Evolutionary conservation across 2,329 filamentous ascomycete species (phyloP).

Genomic region (Pseudocercospora cruenta): DNA sequence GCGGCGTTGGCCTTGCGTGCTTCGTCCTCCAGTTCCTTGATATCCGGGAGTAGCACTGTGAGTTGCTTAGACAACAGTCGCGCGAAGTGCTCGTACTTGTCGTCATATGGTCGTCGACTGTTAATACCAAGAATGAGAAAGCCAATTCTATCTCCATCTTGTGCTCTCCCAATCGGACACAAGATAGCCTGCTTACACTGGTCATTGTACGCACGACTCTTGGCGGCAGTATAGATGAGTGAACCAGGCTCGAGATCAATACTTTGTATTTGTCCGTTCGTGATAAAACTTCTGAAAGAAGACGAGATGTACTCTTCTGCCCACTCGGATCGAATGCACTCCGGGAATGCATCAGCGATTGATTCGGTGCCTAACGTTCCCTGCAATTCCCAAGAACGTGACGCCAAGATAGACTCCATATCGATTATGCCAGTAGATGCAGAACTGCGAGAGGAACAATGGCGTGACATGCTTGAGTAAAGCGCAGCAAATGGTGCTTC

Average conservation of each 20-base stretch:
- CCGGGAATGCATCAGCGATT: conserved; percentile 5
- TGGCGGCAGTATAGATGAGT: conserved; percentile 9
- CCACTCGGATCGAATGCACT: conserved; percentile 17
- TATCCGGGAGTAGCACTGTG: conserved; percentile 32
- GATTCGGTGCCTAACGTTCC: conserved; percentile 9
- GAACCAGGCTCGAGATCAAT: conserved; percentile 4
- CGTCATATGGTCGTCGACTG: conserved; percentile 40
- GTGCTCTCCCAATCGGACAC: conserved; percentile 37
- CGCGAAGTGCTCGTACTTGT: conserved; percentile 39
- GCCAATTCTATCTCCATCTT: conserved; percentile 23
- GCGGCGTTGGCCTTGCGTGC: conserved; percentile 16
- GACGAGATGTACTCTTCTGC: conserved; percentile 12
- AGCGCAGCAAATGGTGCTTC: conserved; percentile 29
- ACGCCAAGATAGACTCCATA: background rate
- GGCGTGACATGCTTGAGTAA: conserved; percentile 14
- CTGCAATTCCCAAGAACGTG: conserved; percentile 16
- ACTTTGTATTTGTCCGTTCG: conserved; percentile 27
- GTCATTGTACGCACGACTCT: conserved; percentile 32
- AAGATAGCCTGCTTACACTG: conserved; percentile 39
- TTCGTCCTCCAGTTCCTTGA: conserved; percentile 33
- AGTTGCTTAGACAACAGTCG: conserved; percentile 37
- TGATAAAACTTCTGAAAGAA: conserved; percentile 11
- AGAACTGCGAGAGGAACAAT: conserved; percentile 8
- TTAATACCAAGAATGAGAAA: conserved; percentile 41
- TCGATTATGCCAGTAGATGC: conserved; percentile 5